phyloP scores from a whole-genome alignment of 495 filamentous ascomycete species.

The Aspergillus diversus region DNA sequence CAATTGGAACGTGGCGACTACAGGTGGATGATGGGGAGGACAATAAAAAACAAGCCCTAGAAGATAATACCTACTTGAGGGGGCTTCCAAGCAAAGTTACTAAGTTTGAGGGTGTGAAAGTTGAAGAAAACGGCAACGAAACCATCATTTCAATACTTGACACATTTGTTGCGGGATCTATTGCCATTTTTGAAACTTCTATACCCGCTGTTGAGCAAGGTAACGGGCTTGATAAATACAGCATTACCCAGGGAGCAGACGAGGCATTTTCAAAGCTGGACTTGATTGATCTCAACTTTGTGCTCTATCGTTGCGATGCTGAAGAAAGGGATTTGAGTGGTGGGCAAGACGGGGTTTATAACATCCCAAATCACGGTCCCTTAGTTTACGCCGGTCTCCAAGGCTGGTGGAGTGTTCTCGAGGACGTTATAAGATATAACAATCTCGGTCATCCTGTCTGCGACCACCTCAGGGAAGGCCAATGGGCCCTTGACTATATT shows the following conservation, averaged over 20 bases:
- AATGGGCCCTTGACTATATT: conserved; percentile 94
- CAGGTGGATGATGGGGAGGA: conserved; percentile 75
- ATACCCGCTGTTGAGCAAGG: conserved; percentile 83
- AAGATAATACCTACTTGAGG: conserved; percentile 69
- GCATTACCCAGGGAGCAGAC: conserved; percentile 75
- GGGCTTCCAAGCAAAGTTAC: conserved; percentile 82
- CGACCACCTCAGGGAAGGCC: conserved; percentile 85
- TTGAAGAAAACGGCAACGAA: conserved; percentile 68
- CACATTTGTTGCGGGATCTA: conserved; percentile 86
- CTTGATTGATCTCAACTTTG: conserved; percentile 85
- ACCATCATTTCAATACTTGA: conserved; percentile 82
- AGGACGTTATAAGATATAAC: conserved; percentile 83
- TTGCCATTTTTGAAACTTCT: conserved; percentile 94
- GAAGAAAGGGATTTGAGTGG: conserved; percentile 84
- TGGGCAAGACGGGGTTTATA: conserved; percentile 83
- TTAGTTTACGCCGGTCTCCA: conserved; percentile 96
- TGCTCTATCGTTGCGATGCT: conserved; percentile 88
- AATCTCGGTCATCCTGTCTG: conserved; percentile 92
- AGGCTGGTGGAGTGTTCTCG: conserved; percentile 96
- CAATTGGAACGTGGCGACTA: conserved; percentile 85
- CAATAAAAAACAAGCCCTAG: conserved; percentile 61
- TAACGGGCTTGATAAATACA: conserved; percentile 75
- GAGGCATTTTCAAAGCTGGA: conserved; percentile 74
- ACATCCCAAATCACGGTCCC: conserved; percentile 78
- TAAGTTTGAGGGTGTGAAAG: conserved; percentile 67